These are phyloP conservation scores for Talaromyces sp. DNA, from an alignment of 2,329 filamentous ascomycete species.

Conservation along the genomic window DNA sequence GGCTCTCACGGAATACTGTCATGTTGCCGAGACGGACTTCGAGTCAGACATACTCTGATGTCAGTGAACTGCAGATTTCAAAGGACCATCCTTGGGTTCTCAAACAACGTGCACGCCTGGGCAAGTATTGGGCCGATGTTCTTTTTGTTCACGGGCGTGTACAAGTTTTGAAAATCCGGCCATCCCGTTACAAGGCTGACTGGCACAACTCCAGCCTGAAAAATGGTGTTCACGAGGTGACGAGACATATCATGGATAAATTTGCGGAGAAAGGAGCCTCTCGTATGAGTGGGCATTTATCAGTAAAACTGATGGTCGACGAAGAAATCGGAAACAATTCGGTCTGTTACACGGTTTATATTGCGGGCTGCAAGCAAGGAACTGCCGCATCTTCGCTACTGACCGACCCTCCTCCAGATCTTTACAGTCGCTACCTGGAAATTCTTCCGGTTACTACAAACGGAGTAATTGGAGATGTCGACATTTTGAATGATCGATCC, in stretches of 20 bases:
- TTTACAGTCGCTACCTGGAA: slow-evolving; percentile 25
- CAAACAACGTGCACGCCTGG: slow-evolving; percentile 62
- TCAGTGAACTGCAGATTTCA: slow-evolving; percentile 54
- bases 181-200: slow-evolving; percentile 55
- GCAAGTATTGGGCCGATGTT: slow-evolving; percentile 68
- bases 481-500: not conserved
- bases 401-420: slow-evolving; percentile 24
- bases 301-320: slow-evolving; percentile 66
- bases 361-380: slow-evolving; percentile 29
- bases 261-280: slow-evolving; percentile 50
- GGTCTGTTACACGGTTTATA: slow-evolving; percentile 30
- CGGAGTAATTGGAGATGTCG: slow-evolving; percentile 14
- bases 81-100: slow-evolving; percentile 58
- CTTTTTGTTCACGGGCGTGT: slow-evolving; percentile 63
- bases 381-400: slow-evolving; percentile 21
- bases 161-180: slow-evolving; percentile 63
- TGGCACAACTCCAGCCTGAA: slow-evolving; percentile 57
- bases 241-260: slow-evolving; percentile 61
- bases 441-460: slow-evolving; percentile 7
- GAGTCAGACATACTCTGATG: slow-evolving; percentile 51
- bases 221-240: slow-evolving; percentile 53
- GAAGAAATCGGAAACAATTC: slow-evolving; percentile 31
- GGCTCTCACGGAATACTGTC: slow-evolving; percentile 56
- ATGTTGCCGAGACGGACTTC: slow-evolving; percentile 54
- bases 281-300: slow-evolving; percentile 64